Percentiles rank a stretch among this genome's conserved stretches.
phyloP scores from a whole-genome alignment of 1,284 basidiomycete genomes.

The Sporisorium graminicola region DNA sequence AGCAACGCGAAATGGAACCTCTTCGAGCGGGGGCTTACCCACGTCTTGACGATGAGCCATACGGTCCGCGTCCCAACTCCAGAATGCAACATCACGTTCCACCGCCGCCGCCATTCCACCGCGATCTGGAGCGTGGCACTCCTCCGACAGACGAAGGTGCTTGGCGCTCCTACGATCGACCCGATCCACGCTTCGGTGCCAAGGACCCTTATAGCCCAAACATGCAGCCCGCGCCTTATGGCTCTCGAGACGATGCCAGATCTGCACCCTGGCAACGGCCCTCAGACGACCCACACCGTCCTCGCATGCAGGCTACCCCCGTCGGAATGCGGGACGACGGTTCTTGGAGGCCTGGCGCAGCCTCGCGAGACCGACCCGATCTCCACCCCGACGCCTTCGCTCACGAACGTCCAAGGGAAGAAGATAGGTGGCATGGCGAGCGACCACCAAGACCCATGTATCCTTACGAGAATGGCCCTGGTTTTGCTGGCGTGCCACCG shows the following conservation, averaged over 20 bases:
- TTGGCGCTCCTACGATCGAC: slow-evolving; percentile 29
- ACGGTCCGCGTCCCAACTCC: slow-evolving; percentile 6
- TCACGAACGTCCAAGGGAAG: slow-evolving; percentile 28
- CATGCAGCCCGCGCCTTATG: slow-evolving; percentile 13
- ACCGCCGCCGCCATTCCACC: slow-evolving; percentile 20
- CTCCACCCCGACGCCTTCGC: slow-evolving; percentile 20
- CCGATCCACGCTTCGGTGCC: slow-evolving; percentile 19
- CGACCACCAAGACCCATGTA: slow-evolving; percentile 18
- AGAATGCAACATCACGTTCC: slow-evolving; percentile 14
- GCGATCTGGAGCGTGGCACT: slow-evolving; percentile 18
- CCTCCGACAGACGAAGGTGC: slow-evolving; percentile 22
- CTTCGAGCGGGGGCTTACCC: slow-evolving; percentile 13
- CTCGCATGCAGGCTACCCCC: slow-evolving; percentile 28
- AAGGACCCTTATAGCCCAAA: slow-evolving; percentile 32
- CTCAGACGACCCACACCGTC: slow-evolving; percentile 24
- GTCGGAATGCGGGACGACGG: slow-evolving; percentile 19
- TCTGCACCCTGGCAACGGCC: slow-evolving; percentile 20
- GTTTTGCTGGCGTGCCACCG: slow-evolving; percentile 6
- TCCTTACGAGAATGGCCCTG: slow-evolving; percentile 14
- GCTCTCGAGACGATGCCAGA: slow-evolving; percentile 18
- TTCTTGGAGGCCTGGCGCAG: slow-evolving; percentile 19
- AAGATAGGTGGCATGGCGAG: slow-evolving; percentile 32
- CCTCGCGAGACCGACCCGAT: slow-evolving; percentile 18
- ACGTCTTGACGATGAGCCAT: slow-evolving; percentile 14
- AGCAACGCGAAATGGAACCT: slow-evolving; percentile 14